Evolutionary conservation across 331 rosid genomes (phyloP), one percentile per base, ranked within the genome.

Genomic region (Quercus lobata): DNA sequence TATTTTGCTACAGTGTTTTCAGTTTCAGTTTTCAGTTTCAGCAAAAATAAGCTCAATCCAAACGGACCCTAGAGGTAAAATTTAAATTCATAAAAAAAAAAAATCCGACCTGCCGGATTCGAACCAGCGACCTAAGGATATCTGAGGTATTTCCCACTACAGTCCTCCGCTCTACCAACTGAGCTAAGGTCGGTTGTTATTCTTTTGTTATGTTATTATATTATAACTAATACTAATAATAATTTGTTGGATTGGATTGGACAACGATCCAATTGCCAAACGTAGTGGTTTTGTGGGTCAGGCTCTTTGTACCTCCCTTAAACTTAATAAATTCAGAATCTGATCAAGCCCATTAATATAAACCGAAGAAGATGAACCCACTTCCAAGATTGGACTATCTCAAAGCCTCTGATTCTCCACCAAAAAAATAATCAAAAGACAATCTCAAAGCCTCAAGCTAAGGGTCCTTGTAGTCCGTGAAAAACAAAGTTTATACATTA

Each of bases 41-140:
- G n/a, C n/a, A n/a, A n/a, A n/a, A n/a, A n/a, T n/a, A n/a, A n/a
- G n/a, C n/a, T n/a, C n/a, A n/a, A n/a, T n/a, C n/a, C n/a, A n/a
- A n/a, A n/a, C n/a, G n/a, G n/a, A n/a, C n/a, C n/a, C n/a, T n/a
- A 2, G 46, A 41, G 46, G 12, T 2, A 41, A 41, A 8, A 41
- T 41, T 41, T 41, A 41, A 8, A 41, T 41, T 41, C 3, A 37
- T 2, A 0, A 25, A 25, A 1, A 25, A 46, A 0, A 8, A 4
- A 34, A 11, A 0, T 84, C 88, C 98, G 92, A 91, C 93, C 94
- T 88, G 78, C 94, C 92, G 92, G 97, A 91, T 90, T 93, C 93
- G 93, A 91, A 91, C 92, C 90, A 85, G 90, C 83, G 88, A 87
- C 93, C 88, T 79, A 80, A 87, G 86, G 84, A 86, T 83, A 0